Conservation (phyloP, 2,329 filamentous ascomycete genomes). For the Apiospora sp. region DNA sequence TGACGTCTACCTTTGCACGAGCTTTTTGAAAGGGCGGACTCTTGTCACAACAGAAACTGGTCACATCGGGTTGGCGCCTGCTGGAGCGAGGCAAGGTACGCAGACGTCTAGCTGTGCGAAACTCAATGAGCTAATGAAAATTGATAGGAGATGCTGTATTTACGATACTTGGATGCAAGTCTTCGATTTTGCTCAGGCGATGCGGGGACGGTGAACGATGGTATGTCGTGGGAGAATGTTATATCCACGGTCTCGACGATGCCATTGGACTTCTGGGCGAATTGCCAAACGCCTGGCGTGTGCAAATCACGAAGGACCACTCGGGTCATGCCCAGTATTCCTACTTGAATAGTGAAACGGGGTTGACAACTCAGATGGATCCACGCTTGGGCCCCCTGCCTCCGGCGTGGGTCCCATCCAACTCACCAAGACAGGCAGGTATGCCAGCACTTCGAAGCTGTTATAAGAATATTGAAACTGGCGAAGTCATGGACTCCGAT, state of each 20-base stretch:
- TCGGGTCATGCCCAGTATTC: background rate
- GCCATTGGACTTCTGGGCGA: background rate
- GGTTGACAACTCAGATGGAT: background rate
- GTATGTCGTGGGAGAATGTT: background rate
- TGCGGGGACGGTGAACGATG: background rate
- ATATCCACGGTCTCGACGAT: background rate
- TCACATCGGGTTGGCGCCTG: background rate
- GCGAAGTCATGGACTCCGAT: background rate
- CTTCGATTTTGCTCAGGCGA: background rate
- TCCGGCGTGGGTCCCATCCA: background rate
- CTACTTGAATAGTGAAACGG: background rate
- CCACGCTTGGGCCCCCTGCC: background rate
- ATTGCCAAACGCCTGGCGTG: background rate
- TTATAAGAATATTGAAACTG: background rate
- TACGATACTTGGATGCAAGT: background rate
- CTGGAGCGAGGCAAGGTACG: background rate
- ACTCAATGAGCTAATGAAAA: background rate
- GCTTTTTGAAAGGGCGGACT: background rate
- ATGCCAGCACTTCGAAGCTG: background rate
- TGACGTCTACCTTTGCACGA: background rate
- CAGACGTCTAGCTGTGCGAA: background rate
- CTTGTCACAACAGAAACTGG: background rate
- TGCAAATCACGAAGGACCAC: background rate
- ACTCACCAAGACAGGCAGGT: background rate
- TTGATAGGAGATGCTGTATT: background rate